Evolutionary conservation across 2,329 filamentous ascomycete species (phyloP).

Genomic region (Hymenoscyphus linearis): DNA sequence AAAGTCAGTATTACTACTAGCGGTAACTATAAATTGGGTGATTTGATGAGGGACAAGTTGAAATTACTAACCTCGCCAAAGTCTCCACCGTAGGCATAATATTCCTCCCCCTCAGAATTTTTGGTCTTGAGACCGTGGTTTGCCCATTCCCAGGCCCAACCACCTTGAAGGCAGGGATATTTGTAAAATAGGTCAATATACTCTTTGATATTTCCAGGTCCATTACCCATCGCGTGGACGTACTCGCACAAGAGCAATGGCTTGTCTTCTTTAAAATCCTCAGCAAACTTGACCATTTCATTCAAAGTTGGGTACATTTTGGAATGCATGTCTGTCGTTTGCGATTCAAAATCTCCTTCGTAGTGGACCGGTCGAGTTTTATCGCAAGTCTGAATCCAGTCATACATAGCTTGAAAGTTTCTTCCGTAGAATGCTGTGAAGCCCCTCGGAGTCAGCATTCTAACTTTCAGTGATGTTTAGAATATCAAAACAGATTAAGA

Average conservation of each 20-base stretch:
- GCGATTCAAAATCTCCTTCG: constrained; percentile 47
- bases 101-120: constrained; percentile 27
- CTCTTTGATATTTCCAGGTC: constrained; percentile 63
- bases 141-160: constrained; percentile 38
- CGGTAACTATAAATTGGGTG: no score
- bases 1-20: no score
- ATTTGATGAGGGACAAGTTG: no score
- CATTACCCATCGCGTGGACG: constrained; percentile 67
- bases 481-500: no score
- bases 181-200: constrained; percentile 56
- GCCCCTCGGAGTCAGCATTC: no score
- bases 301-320: constrained; percentile 50
- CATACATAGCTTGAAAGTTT: constrained; percentile 64
- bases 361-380: constrained; percentile 50
- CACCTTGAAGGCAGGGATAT: constrained; percentile 34
- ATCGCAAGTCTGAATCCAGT: constrained; percentile 46
- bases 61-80: constrained; percentile 32
- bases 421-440: constrained; percentile 56
- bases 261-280: constrained; percentile 43
- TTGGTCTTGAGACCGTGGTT: constrained; percentile 33
- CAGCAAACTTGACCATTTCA: constrained; percentile 34
- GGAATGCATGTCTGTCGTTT: constrained; percentile 49
- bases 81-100: constrained; percentile 41
- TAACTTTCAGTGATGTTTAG: no score
- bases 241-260: constrained; percentile 56